A percentile compares a stretch with the other conserved stretches of the same genome.
phyloP scores from a whole-genome alignment of 768 basidiomycete genomes.

The Leccinum ochraceum region DNA sequence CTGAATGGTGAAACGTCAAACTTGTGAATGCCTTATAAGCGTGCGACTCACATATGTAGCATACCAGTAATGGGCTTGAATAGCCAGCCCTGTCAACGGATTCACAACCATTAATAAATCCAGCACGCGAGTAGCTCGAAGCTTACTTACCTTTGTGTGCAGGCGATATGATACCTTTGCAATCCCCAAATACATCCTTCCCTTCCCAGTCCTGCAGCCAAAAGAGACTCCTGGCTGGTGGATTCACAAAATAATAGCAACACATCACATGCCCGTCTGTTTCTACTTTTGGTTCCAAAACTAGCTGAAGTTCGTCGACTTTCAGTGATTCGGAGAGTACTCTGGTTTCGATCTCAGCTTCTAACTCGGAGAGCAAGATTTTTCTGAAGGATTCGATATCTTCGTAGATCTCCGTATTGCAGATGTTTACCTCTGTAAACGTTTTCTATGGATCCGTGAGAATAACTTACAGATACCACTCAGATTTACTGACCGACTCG shows the following conservation, averaged over 20 bases:
- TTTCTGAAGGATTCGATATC: conserved; percentile 39
- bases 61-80: conserved; percentile 41
- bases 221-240: conserved; percentile 48
- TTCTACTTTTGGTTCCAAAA: conserved; percentile 43
- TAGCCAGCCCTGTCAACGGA: conserved; percentile 30
- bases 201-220: conserved; percentile 50
- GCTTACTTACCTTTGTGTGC: conserved; percentile 28
- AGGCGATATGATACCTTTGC: conserved; percentile 17
- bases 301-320: conserved; percentile 38
- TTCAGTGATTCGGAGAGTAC: conserved; percentile 31
- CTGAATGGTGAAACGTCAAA: conserved; percentile 9
- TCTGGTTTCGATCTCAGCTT: conserved; percentile 4
- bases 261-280: conserved; percentile 28
- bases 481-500: conserved; percentile 39
- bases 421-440: conserved; percentile 57
- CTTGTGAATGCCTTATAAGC: background rate
- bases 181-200: conserved; percentile 28
- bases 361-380: conserved; percentile 20
- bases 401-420: conserved; percentile 31
- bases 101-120: conserved; percentile 28
- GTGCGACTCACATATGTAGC: conserved; percentile 7
- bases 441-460: conserved; percentile 40
- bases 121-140: background rate
- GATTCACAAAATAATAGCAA: conserved; percentile 56
- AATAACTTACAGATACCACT: background rate